Evolutionary conservation across 805 yeast genomes (phyloP).

Genomic region (Barnettozyma sp.): DNA sequence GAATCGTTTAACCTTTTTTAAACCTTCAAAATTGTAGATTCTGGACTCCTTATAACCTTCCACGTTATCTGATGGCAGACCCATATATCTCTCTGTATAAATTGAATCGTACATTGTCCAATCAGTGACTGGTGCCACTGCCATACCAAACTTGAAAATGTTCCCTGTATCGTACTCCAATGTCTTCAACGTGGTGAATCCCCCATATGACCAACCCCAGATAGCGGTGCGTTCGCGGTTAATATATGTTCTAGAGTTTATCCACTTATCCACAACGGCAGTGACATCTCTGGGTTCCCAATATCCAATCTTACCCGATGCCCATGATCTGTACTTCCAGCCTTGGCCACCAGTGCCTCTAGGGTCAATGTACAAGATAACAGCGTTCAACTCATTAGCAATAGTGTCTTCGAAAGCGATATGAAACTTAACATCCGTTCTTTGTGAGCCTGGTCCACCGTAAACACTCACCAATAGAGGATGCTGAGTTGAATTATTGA

Average conservation of each 20-base stretch:
- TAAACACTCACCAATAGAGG: slow-evolving; percentile 65
- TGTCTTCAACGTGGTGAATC: slow-evolving; percentile 84
- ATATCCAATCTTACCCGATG: slow-evolving; percentile 51
- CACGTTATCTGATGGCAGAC: slow-evolving; percentile 61
- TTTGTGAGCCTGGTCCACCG: slow-evolving; percentile 79
- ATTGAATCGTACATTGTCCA: slow-evolving; percentile 90
- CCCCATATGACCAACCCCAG: slow-evolving; percentile 93
- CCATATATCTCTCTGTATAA: slow-evolving; percentile 94
- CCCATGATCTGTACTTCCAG: slow-evolving; percentile 57
- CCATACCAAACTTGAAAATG: slow-evolving; percentile 79
- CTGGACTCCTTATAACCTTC: slow-evolving; percentile 44
- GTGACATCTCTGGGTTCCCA: slow-evolving; percentile 74
- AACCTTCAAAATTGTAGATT: slow-evolving; percentile 34
- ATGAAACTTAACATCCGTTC: slow-evolving; percentile 39
- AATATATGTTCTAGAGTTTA: slow-evolving; percentile 37
- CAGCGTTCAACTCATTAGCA: slow-evolving; percentile 48
- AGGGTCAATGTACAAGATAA: slow-evolving; percentile 67
- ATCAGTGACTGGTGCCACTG: slow-evolving; percentile 97
- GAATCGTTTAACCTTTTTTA: slow-evolving; percentile 47
- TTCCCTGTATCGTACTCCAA: slow-evolving; percentile 73
- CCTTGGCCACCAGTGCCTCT: slow-evolving; percentile 79
- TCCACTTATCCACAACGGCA: slow-evolving; percentile 42
- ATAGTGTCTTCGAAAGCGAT: slow-evolving; percentile 55
- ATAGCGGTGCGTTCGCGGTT: slow-evolving; percentile 53
- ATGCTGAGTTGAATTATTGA: slow-evolving; percentile 41